Evolutionary conservation across 106 monocot species (phyloP), one percentile per base, ranked within the genome.

Genomic region (Ottelia alismoides): DNA sequence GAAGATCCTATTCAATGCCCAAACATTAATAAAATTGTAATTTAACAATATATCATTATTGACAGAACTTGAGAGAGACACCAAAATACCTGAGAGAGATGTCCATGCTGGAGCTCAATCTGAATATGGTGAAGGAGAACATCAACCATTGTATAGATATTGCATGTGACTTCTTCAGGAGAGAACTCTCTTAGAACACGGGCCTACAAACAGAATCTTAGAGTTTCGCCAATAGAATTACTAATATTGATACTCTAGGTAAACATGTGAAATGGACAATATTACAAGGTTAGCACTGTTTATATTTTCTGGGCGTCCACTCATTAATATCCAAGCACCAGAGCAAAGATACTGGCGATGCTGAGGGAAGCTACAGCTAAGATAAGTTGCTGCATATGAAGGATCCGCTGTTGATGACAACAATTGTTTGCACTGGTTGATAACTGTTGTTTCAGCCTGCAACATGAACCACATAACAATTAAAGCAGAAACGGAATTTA

Each of bases 101-200:
- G 82, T 17, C 90, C 98, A 67, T 68, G 82, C 51, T 98, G 98
- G 62, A 81, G 57, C 28, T 94, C 88, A 49, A 90, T 49, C 55
- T 85, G 90, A 48, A 98, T 90, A 72, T 98, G 78, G 28, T 98
- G 98, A 63, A 98, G 85, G 62, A 98, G 98, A 45, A 98, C 80
- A 82, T 90, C 98, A 23, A 98, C 98, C 85, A 98, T 79, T 23
- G 79, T 98, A 69, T 90, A 98, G 24, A 98, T 85, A 49, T 98
- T 98, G 22, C 74, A 73, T 51, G 98, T 90, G 43, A 98, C 85
- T 77, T 98, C 98, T 69, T 98, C 98, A 20, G 98, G 98, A 56
- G 98, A 85, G 53, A 98, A 70, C 59, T 98, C 90, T 40, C 90
- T 82, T 17, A 98, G 72, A 31, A 98, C 90, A 49, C 82, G 82